A percentile compares a stretch with the other conserved stretches of the same genome.
These are phyloP conservation scores for Rostrohypoxylon terebratum DNA, from an alignment of 495 filamentous ascomycete species.

Conservation along the genomic window DNA sequence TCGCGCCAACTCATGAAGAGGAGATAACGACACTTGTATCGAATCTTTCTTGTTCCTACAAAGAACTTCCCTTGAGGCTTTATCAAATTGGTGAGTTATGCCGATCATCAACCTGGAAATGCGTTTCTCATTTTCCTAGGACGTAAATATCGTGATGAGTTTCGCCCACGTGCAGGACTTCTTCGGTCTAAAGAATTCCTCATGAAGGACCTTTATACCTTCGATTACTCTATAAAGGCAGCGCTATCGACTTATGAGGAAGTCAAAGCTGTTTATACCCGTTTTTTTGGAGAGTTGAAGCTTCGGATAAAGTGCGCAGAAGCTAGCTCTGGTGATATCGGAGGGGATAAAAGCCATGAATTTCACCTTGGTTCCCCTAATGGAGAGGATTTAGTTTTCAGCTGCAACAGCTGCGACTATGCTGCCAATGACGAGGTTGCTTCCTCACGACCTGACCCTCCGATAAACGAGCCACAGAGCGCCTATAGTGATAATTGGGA, in stretches of 20 bases:
- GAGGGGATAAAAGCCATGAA: constrained; percentile 91
- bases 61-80: constrained; percentile 83
- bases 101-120: neutral
- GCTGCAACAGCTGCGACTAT: constrained; percentile 78
- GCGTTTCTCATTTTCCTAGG: constrained; percentile 59
- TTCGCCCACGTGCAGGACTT: constrained; percentile 86
- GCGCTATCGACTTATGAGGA: constrained; percentile 81
- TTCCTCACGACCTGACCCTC: constrained; percentile 35
- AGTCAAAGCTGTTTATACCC: constrained; percentile 76
- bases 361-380: constrained; percentile 85
- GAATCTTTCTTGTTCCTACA: constrained; percentile 81
- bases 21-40: constrained; percentile 88
- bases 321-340: constrained; percentile 96
- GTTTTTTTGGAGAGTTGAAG: constrained; percentile 83
- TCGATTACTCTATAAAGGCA: constrained; percentile 73
- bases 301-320: constrained; percentile 86
- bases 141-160: constrained; percentile 94
- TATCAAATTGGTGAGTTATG: constrained; percentile 85
- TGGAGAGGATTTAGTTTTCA: constrained; percentile 88
- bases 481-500: constrained; percentile 26
- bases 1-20: constrained; percentile 96
- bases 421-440: constrained; percentile 89
- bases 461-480: constrained; percentile 38
- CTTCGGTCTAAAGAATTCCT: constrained; percentile 92
- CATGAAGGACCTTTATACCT: constrained; percentile 99